These are phyloP conservation scores for Vinca minor DNA, from an alignment of 257 asterid genomes.

Conservation along the genomic window DNA sequence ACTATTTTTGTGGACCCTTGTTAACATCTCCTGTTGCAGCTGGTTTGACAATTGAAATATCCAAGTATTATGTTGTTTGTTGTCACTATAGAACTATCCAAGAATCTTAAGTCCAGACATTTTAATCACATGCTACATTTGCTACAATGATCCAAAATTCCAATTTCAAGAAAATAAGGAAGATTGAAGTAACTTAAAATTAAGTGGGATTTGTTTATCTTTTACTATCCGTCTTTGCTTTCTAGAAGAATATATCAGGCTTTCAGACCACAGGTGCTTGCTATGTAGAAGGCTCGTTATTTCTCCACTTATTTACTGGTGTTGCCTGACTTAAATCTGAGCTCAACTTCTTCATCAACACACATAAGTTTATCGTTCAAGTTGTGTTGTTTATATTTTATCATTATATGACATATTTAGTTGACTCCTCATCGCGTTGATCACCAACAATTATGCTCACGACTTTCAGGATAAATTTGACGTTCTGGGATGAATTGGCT, in stretches of 20 bases:
- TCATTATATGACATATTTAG: not conserved
- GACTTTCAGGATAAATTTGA: conserved; percentile 59
- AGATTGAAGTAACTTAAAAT: not conserved
- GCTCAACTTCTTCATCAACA: not conserved
- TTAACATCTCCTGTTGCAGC: not conserved
- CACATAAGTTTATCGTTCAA: not conserved
- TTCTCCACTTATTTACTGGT: not conserved
- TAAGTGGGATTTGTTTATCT: not conserved
- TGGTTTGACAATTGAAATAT: not conserved
- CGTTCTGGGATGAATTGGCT: conserved; percentile 86
- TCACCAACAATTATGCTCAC: not conserved
- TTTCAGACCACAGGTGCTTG: not conserved
- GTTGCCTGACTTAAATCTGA: not conserved
- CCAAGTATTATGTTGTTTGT: not conserved
- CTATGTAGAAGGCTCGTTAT: not conserved
- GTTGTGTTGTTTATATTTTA: not conserved
- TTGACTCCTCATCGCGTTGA: not conserved
- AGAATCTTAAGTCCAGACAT: not conserved
- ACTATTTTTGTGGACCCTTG: not conserved
- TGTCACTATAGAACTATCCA: not conserved
- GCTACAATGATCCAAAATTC: not conserved
- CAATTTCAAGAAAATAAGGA: not conserved
- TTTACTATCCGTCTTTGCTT: not conserved
- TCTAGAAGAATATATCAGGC: not conserved
- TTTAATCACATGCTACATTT: not conserved